Evolutionary conservation across 208 protist genomes (phyloP), one percentile per base, ranked within the genome.

Genomic region (Trypanosoma rangeli): DNA sequence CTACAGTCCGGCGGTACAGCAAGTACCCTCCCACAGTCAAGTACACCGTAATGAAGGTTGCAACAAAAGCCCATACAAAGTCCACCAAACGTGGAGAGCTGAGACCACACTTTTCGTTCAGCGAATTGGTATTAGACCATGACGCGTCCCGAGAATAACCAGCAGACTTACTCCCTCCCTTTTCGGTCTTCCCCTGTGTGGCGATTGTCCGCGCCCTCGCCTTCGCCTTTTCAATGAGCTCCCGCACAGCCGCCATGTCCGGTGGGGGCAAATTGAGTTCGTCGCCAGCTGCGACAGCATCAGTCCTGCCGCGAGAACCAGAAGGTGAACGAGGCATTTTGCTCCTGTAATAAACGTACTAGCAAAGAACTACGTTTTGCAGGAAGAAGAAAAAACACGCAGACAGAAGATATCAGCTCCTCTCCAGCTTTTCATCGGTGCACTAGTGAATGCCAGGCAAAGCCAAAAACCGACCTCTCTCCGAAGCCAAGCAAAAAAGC

Each of bases 181-280:
- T 56, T 24, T 57, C 22, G 15, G 37, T 20, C 20, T 44, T 66
- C 20, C 31, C 18, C 22, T 53, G 16, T 8, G 57, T 44, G 49
- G 55, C 10, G 28, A 54, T 26, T 18, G 56, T 64, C 29, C 76
- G 83, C 7, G 84, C 89, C 39, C 79, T 78, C 3, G 80, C 76
- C 15, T 92, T 70, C 24, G 90, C 90, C 31, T 90, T 79, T 49
- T 93, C 85, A 52, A 95, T 87, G 35, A 93, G 73, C 44, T 73
- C 71, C 81, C 92, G 78, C 59, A 95, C 90, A 7, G 78, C 81
- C 1, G 52, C 79, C 70, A 82, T 78, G 69, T 92, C 85, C 8
- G 80, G 62, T 68, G 78, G 26, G 46, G 79, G 44, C 60, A 87
- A 64, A 73, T 68, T 13, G 69, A 73, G 24, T 52, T 18, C 26